These are phyloP conservation scores for Phytophthora niederhauseri DNA, from an alignment of 352 stramenopile species.

Conservation along the genomic window DNA sequence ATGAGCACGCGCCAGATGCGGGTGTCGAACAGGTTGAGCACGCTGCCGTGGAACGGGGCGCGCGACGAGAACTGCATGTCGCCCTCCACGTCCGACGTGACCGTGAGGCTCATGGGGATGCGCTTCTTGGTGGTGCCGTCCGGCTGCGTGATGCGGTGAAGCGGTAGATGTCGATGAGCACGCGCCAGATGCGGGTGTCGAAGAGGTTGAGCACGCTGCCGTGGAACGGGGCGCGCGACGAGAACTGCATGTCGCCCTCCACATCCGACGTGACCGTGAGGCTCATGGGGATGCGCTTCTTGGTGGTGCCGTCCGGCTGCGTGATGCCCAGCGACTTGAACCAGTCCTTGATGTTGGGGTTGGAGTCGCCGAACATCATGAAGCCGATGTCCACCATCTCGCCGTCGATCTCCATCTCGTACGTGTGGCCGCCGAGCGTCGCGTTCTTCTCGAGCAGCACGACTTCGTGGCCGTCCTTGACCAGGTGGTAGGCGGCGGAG, in stretches of 20 bases:
- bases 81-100: constrained; percentile 79
- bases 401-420: constrained; percentile 88
- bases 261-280: constrained; percentile 87
- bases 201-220: constrained; percentile 70
- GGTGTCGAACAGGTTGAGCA: constrained; percentile 72
- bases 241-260: constrained; percentile 85
- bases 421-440: constrained; percentile 82
- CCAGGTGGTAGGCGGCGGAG: constrained; percentile 84
- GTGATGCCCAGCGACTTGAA: constrained; percentile 89
- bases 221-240: constrained; percentile 78
- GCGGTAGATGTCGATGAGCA: constrained; percentile 87
- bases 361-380: constrained; percentile 92
- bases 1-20: constrained; percentile 86
- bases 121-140: constrained; percentile 87
- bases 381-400: constrained; percentile 89
- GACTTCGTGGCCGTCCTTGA: constrained; percentile 86
- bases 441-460: constrained; percentile 84
- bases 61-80: constrained; percentile 90
- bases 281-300: constrained; percentile 89
- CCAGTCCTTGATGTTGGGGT: constrained; percentile 92
- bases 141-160: constrained; percentile 87
- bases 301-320: constrained; percentile 83
- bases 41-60: constrained; percentile 65
- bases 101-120: constrained; percentile 89
- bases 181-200: constrained; percentile 78